Conservation (phyloP, 2,329 filamentous ascomycete genomes). For the Venturia carpophila region DNA sequence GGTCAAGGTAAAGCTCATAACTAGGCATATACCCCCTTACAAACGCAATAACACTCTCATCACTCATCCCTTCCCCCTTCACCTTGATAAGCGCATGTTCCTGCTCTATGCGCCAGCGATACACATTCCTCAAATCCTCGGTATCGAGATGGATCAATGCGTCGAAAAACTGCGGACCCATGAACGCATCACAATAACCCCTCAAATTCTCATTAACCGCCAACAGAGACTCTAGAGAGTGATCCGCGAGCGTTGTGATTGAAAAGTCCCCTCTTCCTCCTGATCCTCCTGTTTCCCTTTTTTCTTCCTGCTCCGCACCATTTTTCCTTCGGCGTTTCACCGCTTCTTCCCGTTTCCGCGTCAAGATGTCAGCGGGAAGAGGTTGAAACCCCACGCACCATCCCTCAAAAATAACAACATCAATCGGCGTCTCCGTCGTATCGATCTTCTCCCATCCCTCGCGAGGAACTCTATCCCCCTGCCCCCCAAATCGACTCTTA, state of each 20-base stretch:
- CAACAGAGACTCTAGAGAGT: conserved; percentile 6
- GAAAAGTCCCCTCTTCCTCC: not conserved
- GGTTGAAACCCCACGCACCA: conserved; percentile 84
- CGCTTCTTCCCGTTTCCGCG: conserved; percentile 42
- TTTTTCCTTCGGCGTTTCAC: not conserved
- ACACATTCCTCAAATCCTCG: conserved; percentile 31
- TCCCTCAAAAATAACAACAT: conserved; percentile 75
- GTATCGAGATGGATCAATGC: conserved; percentile 16
- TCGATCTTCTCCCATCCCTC: conserved; percentile 29
- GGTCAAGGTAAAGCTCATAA: conserved; percentile 44
- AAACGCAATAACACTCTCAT: conserved; percentile 69
- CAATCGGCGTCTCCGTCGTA: conserved; percentile 41
- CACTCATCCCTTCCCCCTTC: conserved; percentile 71
- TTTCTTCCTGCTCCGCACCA: too few relatives aligned
- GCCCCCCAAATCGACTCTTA: conserved; percentile 2
- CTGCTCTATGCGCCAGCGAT: conserved; percentile 76
- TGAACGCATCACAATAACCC: conserved; percentile 14
- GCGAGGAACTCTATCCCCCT: conserved; percentile 6
- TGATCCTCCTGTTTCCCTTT: not conserved
- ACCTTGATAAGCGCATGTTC: conserved; percentile 60
- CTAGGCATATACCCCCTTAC: conserved; percentile 55
- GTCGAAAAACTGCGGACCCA: conserved; percentile 15
- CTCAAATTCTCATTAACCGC: conserved; percentile 15
- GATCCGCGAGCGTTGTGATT: conserved; percentile 6
- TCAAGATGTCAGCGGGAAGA: conserved; percentile 47